A percentile compares a stretch with the other conserved stretches of the same genome.
phyloP scores from a whole-genome alignment of 768 basidiomycete species.

The Myochromella boudieri region DNA sequence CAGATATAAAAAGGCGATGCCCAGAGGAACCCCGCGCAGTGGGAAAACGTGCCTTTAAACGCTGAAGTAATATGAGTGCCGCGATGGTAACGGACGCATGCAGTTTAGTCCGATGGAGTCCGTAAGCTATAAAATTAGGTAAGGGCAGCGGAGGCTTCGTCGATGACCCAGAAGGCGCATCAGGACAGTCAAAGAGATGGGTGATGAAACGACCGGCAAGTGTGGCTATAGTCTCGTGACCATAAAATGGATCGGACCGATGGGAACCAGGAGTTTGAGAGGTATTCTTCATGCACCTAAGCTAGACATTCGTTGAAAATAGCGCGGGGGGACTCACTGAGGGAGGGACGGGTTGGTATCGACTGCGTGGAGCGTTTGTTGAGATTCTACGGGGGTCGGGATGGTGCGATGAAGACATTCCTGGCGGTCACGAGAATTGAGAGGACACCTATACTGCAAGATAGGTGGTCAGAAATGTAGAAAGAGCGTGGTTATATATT shows the following conservation, averaged over 20 bases:
- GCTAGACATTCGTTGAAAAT: conserved; percentile 5
- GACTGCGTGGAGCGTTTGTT: conserved; percentile 22
- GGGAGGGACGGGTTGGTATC: conserved; percentile 18
- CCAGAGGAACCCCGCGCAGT: conserved; percentile 89
- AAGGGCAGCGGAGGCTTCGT: conserved; percentile 60
- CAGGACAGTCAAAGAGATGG: conserved; percentile 84
- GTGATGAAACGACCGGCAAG: conserved; percentile 80
- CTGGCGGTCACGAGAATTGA: conserved; percentile 11
- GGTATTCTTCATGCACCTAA: conserved; percentile 8
- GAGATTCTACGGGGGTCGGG: conserved; percentile 19
- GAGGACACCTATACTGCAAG: conserved; percentile 8
- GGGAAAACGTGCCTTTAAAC: conserved; percentile 89
- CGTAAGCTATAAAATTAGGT: conserved; percentile 84
- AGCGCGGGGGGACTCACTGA: conserved; percentile 8
- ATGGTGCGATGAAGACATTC: conserved; percentile 19
- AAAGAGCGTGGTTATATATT: conserved; percentile 18
- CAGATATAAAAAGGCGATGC: conserved; percentile 87
- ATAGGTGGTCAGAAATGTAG: conserved; percentile 11
- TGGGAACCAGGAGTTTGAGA: conserved; percentile 24
- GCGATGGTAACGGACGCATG: conserved; percentile 70
- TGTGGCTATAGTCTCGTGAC: conserved; percentile 71
- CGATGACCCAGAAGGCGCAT: conserved; percentile 56
- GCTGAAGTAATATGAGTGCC: conserved; percentile 66
- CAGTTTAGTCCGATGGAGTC: conserved; percentile 80
- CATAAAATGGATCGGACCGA: conserved; percentile 61